These are phyloP conservation scores for Echeveria elegans DNA, from an alignment of 164 flowering plant genomes.

Conservation along the genomic window DNA sequence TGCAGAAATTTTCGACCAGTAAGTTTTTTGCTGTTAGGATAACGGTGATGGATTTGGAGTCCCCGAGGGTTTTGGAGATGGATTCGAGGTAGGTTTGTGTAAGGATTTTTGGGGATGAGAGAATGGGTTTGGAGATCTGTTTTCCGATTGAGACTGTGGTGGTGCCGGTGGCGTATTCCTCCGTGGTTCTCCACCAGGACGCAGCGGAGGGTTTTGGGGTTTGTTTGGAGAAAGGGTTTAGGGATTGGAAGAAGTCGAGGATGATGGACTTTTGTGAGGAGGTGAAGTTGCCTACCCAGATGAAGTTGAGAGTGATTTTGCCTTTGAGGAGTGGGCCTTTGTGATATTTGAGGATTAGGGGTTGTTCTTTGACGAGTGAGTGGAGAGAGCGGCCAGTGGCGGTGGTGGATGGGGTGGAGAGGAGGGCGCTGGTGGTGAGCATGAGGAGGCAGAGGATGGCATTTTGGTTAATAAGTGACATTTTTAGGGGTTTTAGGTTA, in stretches of 20 bases:
- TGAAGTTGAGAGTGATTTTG: conserved; percentile 39
- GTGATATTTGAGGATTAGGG: conserved; percentile 46
- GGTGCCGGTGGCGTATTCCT: conserved; percentile 17
- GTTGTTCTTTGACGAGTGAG: conserved; percentile 30
- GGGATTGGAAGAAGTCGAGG: conserved; percentile 19
- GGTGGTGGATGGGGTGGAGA: background rate
- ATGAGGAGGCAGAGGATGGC: conserved; percentile 8
- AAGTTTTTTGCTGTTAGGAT: conserved; percentile 33
- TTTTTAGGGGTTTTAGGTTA: background rate
- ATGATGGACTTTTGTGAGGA: conserved; percentile 23
- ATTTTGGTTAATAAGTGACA: background rate
- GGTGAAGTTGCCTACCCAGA: conserved; percentile 57
- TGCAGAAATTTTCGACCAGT: conserved; percentile 31
- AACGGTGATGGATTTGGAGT: conserved; percentile 31
- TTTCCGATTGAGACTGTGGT: conserved; percentile 6
- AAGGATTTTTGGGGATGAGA: conserved; percentile 14
- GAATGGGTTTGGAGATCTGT: conserved; percentile 8
- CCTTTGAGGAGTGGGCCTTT: conserved; percentile 63
- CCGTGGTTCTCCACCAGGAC: conserved; percentile 32
- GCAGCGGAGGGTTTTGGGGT: conserved; percentile 23
- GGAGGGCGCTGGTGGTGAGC: conserved; percentile 11
- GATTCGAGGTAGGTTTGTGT: background rate
- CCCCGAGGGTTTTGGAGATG: conserved; percentile 18
- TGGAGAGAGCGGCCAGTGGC: conserved; percentile 17
- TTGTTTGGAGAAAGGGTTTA: background rate